A percentile compares a stretch with the other conserved stretches of the same genome.
These are phyloP conservation scores for Serendipita sp. DNA, from an alignment of 768 basidiomycete species.

Conservation along the genomic window DNA sequence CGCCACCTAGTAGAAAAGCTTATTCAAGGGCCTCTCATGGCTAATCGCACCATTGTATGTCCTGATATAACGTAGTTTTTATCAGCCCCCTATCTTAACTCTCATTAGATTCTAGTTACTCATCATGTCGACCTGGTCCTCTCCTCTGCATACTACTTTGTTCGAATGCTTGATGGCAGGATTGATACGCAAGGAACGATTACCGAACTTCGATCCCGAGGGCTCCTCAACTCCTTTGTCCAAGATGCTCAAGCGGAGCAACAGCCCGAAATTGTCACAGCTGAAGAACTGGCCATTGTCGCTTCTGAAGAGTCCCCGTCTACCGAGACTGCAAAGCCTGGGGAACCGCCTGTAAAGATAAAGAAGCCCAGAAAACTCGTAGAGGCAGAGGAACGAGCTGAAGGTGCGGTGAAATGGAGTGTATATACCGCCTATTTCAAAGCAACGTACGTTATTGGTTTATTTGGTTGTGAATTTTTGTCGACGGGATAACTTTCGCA, in stretches of 20 bases:
- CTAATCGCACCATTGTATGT: constrained; percentile 16
- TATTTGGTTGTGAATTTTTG: neutral
- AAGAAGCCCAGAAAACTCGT: constrained; percentile 8
- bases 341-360: neutral
- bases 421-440: constrained; percentile 16
- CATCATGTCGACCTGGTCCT: constrained; percentile 75
- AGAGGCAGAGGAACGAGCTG: constrained; percentile 13
- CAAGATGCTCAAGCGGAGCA: constrained; percentile 13
- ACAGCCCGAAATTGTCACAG: neutral
- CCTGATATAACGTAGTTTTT: neutral
- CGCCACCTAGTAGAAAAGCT: constrained; percentile 11
- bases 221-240: constrained; percentile 44
- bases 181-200: constrained; percentile 60
- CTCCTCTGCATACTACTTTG: constrained; percentile 52
- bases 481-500: neutral
- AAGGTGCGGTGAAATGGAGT: constrained; percentile 13
- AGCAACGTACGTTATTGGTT: constrained; percentile 8
- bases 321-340: neutral
- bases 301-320: neutral
- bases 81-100: neutral
- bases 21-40: constrained; percentile 14
- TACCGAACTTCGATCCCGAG: constrained; percentile 42
- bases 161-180: constrained; percentile 68
- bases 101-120: constrained; percentile 33
- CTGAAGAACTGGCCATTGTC: neutral